Evolutionary conservation across 306 rosid genomes (phyloP), one percentile per base, ranked within the genome.

Genomic region (Hylodesmum podocarpum): DNA sequence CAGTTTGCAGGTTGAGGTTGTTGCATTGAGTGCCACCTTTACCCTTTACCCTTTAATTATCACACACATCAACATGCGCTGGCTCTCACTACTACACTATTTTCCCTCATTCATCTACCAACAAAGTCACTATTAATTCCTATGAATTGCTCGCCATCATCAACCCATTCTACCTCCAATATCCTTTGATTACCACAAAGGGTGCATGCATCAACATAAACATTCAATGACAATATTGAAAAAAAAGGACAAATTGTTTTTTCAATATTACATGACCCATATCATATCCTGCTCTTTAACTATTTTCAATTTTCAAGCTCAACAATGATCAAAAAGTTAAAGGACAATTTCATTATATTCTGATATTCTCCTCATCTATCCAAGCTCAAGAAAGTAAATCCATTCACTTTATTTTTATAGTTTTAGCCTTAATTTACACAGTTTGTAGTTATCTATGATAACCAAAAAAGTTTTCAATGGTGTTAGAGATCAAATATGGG

Each of bases 1-100:
- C 59, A 59, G 21, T 31, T 31, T 16, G 66, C 51, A 40, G 21
- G 22, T 40, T 72, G 27, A 8, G 59, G 59, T 51, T 51, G 29
- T 51, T 21, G 16, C 67, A 22, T 5, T 10, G 18, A n/a, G n/a
- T n/a, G n/a, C n/a, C n/a, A n/a, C n/a, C n/a, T n/a, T n/a, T n/a
- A n/a, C n/a, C n/a, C n/a, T n/a, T n/a, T n/a, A n/a, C 18, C 16
- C 4, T 51, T 34, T n/a, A 2, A 22, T 53, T 10, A 53, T 70
- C 10, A 8, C 6, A n/a, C n/a, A n/a, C n/a, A n/a, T n/a, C n/a
- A 19, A 0, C 43, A 6, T 43, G 29, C 29, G 78, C 58, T 73
- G 70, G 22, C 78, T 73, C 28, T 41, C 58, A 73, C 78, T 71
- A 69, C 34, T 25, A 69, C 34, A 14, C 4, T 33, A 6, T 1